Conservation (phyloP, 129 eudicot species). For the Pulicaria dysenterica region DNA sequence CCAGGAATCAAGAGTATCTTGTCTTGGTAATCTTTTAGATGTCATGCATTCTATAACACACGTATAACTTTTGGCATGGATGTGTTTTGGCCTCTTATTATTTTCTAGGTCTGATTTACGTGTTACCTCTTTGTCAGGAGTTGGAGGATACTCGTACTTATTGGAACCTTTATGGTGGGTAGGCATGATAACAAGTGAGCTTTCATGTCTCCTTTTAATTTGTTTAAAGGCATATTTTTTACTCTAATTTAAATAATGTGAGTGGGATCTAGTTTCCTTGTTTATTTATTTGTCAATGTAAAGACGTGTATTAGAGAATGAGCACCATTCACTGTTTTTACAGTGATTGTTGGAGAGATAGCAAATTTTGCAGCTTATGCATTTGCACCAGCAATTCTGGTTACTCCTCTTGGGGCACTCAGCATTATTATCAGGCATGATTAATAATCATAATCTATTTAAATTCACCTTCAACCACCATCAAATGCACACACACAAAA, state of each 20-base stretch:
- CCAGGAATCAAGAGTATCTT: no score
- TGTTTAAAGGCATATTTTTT: neutral
- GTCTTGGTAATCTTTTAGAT: neutral
- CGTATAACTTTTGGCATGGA: no score
- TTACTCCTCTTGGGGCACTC: conserved; percentile 76
- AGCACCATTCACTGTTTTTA: neutral
- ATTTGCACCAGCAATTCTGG: conserved; percentile 75
- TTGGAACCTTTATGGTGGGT: conserved; percentile 93
- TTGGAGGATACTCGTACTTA: conserved; percentile 84
- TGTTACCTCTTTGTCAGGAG: conserved; percentile 47
- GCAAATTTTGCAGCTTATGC: conserved; percentile 83
- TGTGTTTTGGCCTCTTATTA: conserved; percentile 4
- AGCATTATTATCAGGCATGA: conserved; percentile 67
- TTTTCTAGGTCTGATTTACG: neutral
- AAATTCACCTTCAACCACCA: neutral
- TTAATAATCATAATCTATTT: neutral
- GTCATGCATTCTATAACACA: neutral
- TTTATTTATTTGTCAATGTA: neutral
- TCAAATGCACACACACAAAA: neutral
- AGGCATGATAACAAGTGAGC: conserved; percentile 89
- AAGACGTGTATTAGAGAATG: no score
- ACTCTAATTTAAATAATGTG: neutral
- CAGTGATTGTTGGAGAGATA: conserved; percentile 69
- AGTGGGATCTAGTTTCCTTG: neutral
- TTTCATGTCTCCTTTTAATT: conserved; percentile 8